These are phyloP conservation scores for Magnolia officinalis DNA, from an alignment of 164 flowering plant genomes.

Conservation along the genomic window DNA sequence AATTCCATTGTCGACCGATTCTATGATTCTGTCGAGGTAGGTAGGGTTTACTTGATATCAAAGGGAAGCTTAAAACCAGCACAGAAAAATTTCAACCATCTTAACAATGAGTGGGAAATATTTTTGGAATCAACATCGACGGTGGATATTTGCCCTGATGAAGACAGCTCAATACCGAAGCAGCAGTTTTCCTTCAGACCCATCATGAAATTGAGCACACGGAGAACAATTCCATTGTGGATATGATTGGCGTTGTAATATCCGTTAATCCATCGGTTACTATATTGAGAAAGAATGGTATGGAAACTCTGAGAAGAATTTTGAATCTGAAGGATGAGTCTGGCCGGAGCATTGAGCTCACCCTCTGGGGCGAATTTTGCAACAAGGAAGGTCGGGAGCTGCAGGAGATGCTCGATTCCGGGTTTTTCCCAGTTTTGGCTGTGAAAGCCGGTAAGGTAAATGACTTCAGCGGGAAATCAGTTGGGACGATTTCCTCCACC, in stretches of 20 bases:
- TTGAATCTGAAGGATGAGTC: constrained; percentile 77
- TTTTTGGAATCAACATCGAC: constrained; percentile 75
- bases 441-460: constrained; percentile 88
- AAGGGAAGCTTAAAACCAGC: constrained; percentile 94
- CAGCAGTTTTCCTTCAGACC: constrained; percentile 83
- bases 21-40: constrained; percentile 70
- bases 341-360: constrained; percentile 69
- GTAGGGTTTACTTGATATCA: constrained; percentile 83
- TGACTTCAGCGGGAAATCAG: constrained; percentile 91
- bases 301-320: constrained; percentile 93
- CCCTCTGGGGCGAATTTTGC: constrained; percentile 97
- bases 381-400: constrained; percentile 82
- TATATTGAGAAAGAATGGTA: constrained; percentile 87
- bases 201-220: constrained; percentile 75
- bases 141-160: constrained; percentile 76
- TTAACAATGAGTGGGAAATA: constrained; percentile 95
- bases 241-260: constrained; percentile 75
- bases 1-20: constrained; percentile 90
- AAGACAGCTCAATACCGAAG: constrained; percentile 79
- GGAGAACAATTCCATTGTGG: constrained; percentile 73
- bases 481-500: constrained; percentile 80
- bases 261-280: constrained; percentile 80
- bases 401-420: constrained; percentile 72
- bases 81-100: constrained; percentile 89
- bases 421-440: constrained; percentile 74